These are phyloP conservation scores for Dactylis glomerata DNA, from an alignment of 176 grass and related monocot genomes.

Conservation along the genomic window DNA sequence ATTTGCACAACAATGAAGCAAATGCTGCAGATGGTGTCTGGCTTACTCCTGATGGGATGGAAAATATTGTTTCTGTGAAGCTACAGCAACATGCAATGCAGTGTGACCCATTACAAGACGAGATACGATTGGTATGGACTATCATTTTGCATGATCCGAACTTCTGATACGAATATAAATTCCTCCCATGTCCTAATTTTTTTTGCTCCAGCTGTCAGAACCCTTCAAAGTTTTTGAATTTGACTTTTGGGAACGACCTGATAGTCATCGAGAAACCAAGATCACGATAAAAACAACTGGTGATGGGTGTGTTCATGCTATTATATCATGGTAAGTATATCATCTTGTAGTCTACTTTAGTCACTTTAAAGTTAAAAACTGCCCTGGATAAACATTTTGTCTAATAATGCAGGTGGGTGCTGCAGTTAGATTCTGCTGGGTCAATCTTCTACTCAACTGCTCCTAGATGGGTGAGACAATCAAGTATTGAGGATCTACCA, in stretches of 20 bases:
- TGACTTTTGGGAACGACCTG: constrained; percentile 89
- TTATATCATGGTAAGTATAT: constrained; percentile 82
- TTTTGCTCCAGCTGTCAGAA: constrained; percentile 81
- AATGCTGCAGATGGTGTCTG: constrained; percentile 62
- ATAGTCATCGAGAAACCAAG: constrained; percentile 66
- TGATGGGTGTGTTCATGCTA: constrained; percentile 64
- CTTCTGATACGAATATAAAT: neutral
- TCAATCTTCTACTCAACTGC: constrained; percentile 89
- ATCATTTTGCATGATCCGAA: neutral
- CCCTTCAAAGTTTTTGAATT: constrained; percentile 99
- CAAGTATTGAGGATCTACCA: constrained; percentile 25
- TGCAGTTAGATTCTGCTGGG: constrained; percentile 79
- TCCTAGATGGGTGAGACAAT: constrained; percentile 65
- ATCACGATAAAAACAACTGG: constrained; percentile 50
- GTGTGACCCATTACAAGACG: constrained; percentile 66
- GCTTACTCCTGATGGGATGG: constrained; percentile 53
- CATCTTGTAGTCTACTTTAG: neutral
- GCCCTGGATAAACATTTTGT: neutral
- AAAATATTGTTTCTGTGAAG: constrained; percentile 53
- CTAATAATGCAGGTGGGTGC: constrained; percentile 77
- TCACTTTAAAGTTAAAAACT: neutral
- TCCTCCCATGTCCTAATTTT: constrained; percentile 37
- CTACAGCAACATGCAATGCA: constrained; percentile 88
- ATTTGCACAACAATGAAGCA: constrained; percentile 77
- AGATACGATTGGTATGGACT: constrained; percentile 66